These are phyloP conservation scores for Talaromyces albobiverticillius DNA, from an alignment of 2,329 filamentous ascomycete genomes.

Conservation along the genomic window DNA sequence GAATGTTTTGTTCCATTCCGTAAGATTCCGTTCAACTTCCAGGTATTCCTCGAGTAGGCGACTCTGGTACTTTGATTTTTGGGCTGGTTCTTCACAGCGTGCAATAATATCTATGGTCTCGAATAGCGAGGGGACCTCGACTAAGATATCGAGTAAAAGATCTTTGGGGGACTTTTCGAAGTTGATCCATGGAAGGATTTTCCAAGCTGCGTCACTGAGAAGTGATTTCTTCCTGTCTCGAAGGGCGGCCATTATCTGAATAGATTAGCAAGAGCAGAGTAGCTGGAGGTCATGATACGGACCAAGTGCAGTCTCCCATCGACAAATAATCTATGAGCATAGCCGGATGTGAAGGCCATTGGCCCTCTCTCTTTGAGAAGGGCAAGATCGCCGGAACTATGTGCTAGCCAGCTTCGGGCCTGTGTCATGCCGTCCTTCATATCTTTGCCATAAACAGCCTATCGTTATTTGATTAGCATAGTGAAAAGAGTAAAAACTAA, in stretches of 20 bases:
- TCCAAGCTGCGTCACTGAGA: not conserved
- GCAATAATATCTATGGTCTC: not conserved
- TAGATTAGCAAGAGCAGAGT: not conserved
- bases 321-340: not conserved
- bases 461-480: not conserved
- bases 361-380: not conserved
- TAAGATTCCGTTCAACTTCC: not conserved
- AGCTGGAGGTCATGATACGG: not conserved
- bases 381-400: not conserved
- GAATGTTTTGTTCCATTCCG: not conserved
- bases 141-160: not conserved
- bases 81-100: not conserved
- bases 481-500: not conserved
- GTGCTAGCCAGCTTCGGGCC: not conserved
- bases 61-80: not conserved
- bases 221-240: not conserved
- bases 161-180: not conserved
- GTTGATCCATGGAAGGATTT: not conserved
- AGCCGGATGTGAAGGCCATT: not conserved
- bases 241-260: not conserved
- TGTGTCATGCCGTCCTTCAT: not conserved
- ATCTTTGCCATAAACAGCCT: not conserved
- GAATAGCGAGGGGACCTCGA: not conserved
- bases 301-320: slow-evolving; percentile 1
- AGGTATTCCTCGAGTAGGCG: not conserved